Base-by-base conservation (phyloP, 345 rosid genomes). In the Eucalyptus brandiana region DNA sequence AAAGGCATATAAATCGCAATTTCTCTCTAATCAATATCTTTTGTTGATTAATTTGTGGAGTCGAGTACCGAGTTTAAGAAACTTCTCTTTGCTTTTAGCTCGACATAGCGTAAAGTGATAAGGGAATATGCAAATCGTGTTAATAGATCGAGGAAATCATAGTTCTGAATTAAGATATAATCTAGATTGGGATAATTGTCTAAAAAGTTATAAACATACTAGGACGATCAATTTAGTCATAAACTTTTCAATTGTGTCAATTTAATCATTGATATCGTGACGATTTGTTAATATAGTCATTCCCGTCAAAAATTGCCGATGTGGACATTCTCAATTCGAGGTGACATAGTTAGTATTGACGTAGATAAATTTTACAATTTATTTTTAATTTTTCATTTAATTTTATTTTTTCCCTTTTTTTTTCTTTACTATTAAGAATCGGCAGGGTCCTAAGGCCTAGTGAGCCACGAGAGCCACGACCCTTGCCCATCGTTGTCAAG, bases 221-320 rank as follows among this genome's bases (percentile, higher is more conserved):
- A 2, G 4, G 7, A 14, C 0, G 0, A 1, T 12, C 8, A 26
- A 60, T 60, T 60, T 8, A 60, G 1, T 28, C 0, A 21, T 56
- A 9, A 56, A 56, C 1, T 9, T 54, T 56, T 23, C 1, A 56
- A 9, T 56, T 4, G 0, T 56, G 6, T 56, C 13, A 1, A 1
- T 56, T 56, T 56, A 56, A 56, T 21, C 3, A 56, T 4, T 23
- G 15, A 65, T 16, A 7, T 30, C 1, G 9, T n/a, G 37, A 65
- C 1, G 2, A 65, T 65, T 8, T n/a, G 5, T 15, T 8, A 15
- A 62, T n/a, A 0, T 65, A 15, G 11, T 65, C 76, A 4, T 65
- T 65, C 0, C 1, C 1, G 2, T 13, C 17, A 65, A 30, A 65
- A 65, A 14, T 15, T 0, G 5, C 0, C 4, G 0, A 7, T 3